A percentile compares a stretch with the other conserved stretches of the same genome.
Conservation (phyloP, 768 basidiomycete species). For the Tulasnella sp. region DNA sequence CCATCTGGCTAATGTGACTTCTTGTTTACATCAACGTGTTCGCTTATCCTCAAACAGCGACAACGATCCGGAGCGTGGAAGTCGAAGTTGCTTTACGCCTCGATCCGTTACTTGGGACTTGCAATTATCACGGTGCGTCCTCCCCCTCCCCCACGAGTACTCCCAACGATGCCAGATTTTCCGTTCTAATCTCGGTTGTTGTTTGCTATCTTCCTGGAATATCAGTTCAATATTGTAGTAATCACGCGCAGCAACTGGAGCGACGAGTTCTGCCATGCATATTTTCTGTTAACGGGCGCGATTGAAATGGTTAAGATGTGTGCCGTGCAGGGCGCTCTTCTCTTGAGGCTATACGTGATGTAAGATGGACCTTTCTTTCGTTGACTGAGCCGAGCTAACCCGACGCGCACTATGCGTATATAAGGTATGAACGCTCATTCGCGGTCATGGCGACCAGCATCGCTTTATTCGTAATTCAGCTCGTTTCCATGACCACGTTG, state of each 20-base stretch:
- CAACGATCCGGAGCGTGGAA: not conserved
- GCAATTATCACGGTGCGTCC: not conserved
- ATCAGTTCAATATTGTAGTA: not conserved
- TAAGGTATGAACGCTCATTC: not conserved
- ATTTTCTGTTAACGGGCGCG: not conserved
- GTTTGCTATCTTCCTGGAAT: too few species aligned
- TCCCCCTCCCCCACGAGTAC: not conserved
- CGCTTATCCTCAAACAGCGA: not conserved
- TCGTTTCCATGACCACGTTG: not conserved
- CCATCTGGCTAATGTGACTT: not conserved
- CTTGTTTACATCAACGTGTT: not conserved
- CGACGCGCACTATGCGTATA: too few species aligned
- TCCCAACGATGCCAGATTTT: too few species aligned
- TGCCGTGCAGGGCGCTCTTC: not conserved
- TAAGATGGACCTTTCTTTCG: not conserved
- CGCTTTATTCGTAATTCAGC: not conserved
- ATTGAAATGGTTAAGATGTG: not conserved
- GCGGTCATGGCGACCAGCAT: not conserved
- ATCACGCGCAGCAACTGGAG: not conserved
- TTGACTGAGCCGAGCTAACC: too few species aligned
- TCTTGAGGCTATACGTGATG: not conserved
- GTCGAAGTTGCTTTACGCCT: slow-evolving; percentile 1
- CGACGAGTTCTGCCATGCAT: not conserved
- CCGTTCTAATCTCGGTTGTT: too few species aligned
- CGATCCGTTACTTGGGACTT: not conserved